phyloP scores from a whole-genome alignment of 768 basidiomycete genomes.

The Pisolithus microcarpus region DNA sequence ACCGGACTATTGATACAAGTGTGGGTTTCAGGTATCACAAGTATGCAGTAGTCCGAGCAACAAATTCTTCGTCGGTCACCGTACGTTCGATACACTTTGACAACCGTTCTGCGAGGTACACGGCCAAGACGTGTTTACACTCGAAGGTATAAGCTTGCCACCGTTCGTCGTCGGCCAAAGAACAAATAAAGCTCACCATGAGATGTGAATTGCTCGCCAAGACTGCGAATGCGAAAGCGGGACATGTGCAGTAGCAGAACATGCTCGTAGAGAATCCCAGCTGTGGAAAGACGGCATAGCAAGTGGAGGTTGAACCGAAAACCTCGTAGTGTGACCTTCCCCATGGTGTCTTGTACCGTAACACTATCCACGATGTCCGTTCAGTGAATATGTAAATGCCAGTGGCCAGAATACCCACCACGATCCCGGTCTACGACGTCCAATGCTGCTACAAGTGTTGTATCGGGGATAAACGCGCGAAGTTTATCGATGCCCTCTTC shows the following conservation, averaged over 20 bases:
- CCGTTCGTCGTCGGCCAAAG: background rate
- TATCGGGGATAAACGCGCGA: conserved; percentile 53
- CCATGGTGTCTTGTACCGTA: conserved; percentile 53
- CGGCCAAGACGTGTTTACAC: conserved; percentile 80
- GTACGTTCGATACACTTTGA: conserved; percentile 44
- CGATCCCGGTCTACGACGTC: conserved; percentile 69
- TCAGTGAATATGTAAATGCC: background rate
- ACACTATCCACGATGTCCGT: conserved; percentile 36
- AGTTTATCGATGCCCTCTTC: conserved; percentile 54
- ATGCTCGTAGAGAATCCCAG: conserved; percentile 35
- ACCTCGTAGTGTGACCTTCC: conserved; percentile 60
- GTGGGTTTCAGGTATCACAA: background rate
- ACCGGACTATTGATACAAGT: too few species aligned
- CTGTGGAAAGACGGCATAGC: conserved; percentile 43
- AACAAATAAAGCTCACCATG: conserved; percentile 41
- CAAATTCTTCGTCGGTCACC: conserved; percentile 42
- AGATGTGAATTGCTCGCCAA: conserved; percentile 52
- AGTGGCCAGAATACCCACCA: conserved; percentile 34
- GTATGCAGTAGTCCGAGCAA: conserved; percentile 19
- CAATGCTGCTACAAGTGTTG: conserved; percentile 58
- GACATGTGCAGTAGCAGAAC: conserved; percentile 66
- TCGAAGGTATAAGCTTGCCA: conserved; percentile 23
- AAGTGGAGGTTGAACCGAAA: conserved; percentile 55
- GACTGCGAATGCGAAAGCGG: conserved; percentile 62
- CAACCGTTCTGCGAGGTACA: conserved; percentile 50